phyloP scores from a whole-genome alignment of 768 basidiomycete species.

The Termitomyces sp. region DNA sequence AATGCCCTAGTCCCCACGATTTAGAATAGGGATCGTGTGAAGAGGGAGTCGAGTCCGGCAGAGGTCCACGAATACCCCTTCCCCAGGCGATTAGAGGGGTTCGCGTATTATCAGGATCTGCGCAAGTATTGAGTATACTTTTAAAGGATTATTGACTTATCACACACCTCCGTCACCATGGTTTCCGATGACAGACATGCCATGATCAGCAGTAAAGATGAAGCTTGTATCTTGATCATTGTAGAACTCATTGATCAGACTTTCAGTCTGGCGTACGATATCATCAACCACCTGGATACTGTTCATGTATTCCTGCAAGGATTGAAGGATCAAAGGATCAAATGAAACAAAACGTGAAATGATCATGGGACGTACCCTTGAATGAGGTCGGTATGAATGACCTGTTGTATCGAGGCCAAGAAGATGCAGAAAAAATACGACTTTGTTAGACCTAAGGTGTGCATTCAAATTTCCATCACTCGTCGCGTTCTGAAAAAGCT shows the following conservation, averaged over 20 bases:
- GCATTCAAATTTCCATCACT: slow-evolving; percentile 40
- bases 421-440: slow-evolving; percentile 80
- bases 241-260: slow-evolving; percentile 59
- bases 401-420: slow-evolving; percentile 85
- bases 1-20: slow-evolving; percentile 54
- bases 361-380: slow-evolving; percentile 38
- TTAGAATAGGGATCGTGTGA: slow-evolving; percentile 70
- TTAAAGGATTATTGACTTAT: background rate
- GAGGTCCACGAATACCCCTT: slow-evolving; percentile 65
- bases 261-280: slow-evolving; percentile 64
- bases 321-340: background rate
- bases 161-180: slow-evolving; percentile 80
- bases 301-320: slow-evolving; percentile 71
- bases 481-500: slow-evolving; percentile 61
- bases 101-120: slow-evolving; percentile 84
- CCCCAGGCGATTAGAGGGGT: slow-evolving; percentile 87
- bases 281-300: slow-evolving; percentile 77
- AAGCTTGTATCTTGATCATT: slow-evolving; percentile 65
- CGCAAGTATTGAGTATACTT: slow-evolving; percentile 2
- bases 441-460: slow-evolving; percentile 51
- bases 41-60: slow-evolving; percentile 47
- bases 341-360: background rate
- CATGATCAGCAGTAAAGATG: slow-evolving; percentile 86
- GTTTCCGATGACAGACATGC: slow-evolving; percentile 85
- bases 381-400: slow-evolving; percentile 81